Conservation (phyloP, 2,329 filamentous ascomycete species). For the Lojkania enalia region DNA sequence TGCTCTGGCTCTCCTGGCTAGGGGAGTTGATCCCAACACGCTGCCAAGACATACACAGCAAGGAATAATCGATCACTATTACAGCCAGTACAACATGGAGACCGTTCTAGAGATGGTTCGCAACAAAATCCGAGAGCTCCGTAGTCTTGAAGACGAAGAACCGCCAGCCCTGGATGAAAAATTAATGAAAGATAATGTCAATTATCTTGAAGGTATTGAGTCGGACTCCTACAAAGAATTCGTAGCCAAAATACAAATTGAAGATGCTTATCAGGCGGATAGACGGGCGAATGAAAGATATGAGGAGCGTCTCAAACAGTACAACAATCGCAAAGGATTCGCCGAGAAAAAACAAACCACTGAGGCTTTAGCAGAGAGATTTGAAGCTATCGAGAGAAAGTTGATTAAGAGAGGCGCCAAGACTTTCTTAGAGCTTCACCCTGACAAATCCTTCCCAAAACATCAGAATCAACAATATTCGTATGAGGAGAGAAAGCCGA, state of each 20-base stretch:
- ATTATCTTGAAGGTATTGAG: conserved; percentile 56
- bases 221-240: conserved; percentile 65
- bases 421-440: conserved; percentile 66
- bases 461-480: conserved; percentile 17
- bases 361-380: conserved; percentile 53
- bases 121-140: conserved; percentile 55
- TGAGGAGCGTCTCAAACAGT: conserved; percentile 20
- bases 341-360: conserved; percentile 62
- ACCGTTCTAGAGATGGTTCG: conserved; percentile 65
- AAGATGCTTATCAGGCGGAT: conserved; percentile 43
- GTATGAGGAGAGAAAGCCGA: conserved; percentile 10
- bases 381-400: conserved; percentile 58
- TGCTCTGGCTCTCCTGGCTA: conserved; percentile 62
- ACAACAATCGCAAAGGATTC: conserved; percentile 33
- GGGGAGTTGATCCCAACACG: conserved; percentile 67
- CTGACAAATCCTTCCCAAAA: conserved; percentile 33
- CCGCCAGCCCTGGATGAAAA: conserved; percentile 32
- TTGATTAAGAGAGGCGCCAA: conserved; percentile 66
- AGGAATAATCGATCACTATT: conserved; percentile 36
- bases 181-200: conserved; percentile 47
- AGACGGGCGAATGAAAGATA: conserved; percentile 39
- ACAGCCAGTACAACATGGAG: conserved; percentile 45
- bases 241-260: conserved; percentile 50
- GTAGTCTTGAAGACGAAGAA: conserved; percentile 40
- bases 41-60: conserved; percentile 50